These are phyloP conservation scores for Candida gigantensis DNA, from an alignment of 1,139 yeast species.

Conservation along the genomic window DNA sequence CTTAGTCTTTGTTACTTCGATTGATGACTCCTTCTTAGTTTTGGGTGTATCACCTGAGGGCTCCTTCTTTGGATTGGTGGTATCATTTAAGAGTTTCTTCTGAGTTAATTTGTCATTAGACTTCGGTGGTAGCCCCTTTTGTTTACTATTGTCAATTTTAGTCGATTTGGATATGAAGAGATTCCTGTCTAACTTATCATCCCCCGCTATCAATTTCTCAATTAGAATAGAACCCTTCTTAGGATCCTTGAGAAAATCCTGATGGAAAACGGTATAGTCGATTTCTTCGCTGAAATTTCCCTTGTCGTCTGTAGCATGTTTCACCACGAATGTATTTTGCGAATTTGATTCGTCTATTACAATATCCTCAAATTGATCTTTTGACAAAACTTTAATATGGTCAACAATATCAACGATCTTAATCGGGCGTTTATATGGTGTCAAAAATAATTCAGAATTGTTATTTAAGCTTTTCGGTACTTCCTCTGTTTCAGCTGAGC, in stretches of 20 bases:
- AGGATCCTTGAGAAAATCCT: neutral
- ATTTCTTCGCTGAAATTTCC: constrained; percentile 35
- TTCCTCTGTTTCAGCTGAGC: constrained; percentile 24
- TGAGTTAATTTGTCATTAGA: neutral
- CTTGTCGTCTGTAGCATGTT: constrained; percentile 38
- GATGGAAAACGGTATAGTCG: constrained; percentile 33
- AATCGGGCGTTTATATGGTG: constrained; percentile 39
- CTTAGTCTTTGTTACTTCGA: too few species aligned
- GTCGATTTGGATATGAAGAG: too few species aligned
- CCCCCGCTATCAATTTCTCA: neutral
- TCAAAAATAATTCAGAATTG: constrained; percentile 41
- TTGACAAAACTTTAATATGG: constrained; percentile 37
- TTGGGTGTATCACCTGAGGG: too few species aligned
- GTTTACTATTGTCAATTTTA: too few species aligned
- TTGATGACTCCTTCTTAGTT: too few species aligned
- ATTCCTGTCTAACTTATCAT: too few species aligned
- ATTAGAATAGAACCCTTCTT: neutral
- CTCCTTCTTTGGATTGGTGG: too few species aligned
- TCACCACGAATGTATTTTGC: constrained; percentile 33
- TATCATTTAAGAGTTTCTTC: too few species aligned
- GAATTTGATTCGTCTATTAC: constrained; percentile 32
- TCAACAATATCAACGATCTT: constrained; percentile 29
- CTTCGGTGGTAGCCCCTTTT: neutral
- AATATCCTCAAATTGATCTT: constrained; percentile 24
- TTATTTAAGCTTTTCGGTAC: constrained; percentile 7